Percentiles rank a stretch among this genome's conserved stretches.
phyloP scores from a whole-genome alignment of 2,329 filamentous ascomycete genomes.

The Sclerotiophoma versabilis region DNA sequence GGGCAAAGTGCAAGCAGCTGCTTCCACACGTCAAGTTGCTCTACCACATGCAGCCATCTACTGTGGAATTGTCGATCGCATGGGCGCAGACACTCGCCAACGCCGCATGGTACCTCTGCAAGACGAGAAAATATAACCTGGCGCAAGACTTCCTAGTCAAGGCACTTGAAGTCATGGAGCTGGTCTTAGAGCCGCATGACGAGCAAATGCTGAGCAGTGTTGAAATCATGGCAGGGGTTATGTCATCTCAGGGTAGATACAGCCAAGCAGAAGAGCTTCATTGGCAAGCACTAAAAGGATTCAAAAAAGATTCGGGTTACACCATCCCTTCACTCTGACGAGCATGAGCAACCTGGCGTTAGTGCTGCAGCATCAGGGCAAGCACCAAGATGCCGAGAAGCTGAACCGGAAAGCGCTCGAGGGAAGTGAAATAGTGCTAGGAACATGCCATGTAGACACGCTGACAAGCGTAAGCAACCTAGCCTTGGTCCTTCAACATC shows the following conservation, averaged over 20 bases:
- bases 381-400: neutral
- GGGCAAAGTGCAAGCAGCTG: conserved; percentile 22
- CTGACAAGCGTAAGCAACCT: conserved; percentile 10
- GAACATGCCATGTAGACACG: conserved; percentile 6
- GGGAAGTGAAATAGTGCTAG: neutral
- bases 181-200: conserved; percentile 11
- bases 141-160: too few relatives aligned
- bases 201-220: too few relatives aligned
- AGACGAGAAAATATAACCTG: conserved; percentile 16
- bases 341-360: conserved; percentile 7
- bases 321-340: conserved; percentile 4
- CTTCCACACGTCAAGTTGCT: conserved; percentile 23
- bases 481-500: too few relatives aligned
- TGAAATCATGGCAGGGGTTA: too few relatives aligned
- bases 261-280: too few relatives aligned
- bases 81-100: conserved; percentile 22
- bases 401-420: neutral
- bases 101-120: conserved; percentile 17
- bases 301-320: conserved; percentile 1
- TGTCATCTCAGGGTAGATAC: too few relatives aligned
- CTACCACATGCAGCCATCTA: conserved; percentile 8
- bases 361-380: conserved; percentile 5
- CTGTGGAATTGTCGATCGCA: conserved; percentile 5
- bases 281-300: too few relatives aligned
- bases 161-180: conserved; percentile 9